A percentile compares a stretch with the other conserved stretches of the same genome.
Conservation (phyloP, 139 green algal species). For the Astrephomene gubernaculifera region DNA sequence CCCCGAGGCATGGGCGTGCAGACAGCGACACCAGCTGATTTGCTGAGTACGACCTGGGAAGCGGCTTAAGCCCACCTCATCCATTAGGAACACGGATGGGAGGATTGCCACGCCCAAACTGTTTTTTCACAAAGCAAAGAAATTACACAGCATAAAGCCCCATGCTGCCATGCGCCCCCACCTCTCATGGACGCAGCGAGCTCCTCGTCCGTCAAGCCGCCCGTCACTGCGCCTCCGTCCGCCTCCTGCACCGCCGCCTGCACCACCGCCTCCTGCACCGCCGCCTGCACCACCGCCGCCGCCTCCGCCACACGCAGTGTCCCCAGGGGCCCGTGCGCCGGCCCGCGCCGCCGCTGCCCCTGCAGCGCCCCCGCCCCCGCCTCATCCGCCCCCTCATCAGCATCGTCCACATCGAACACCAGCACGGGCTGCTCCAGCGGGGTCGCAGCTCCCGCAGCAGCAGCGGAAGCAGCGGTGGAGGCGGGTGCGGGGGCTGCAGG, state of each 20-base stretch:
- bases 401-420: conserved; percentile 19
- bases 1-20: too few relatives aligned
- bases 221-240: background rate
- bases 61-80: too few relatives aligned
- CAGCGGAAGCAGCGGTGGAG: too few relatives aligned
- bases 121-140: too few relatives aligned
- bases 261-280: background rate
- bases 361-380: background rate
- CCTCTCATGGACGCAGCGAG: conserved; percentile 13
- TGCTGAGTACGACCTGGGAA: too few relatives aligned
- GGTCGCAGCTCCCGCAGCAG: background rate
- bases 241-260: background rate
- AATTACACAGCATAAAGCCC: too few relatives aligned
- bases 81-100: too few relatives aligned
- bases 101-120: too few relatives aligned
- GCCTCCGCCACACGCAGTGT: conserved; percentile 14
- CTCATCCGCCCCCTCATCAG: background rate
- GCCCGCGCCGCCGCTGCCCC: background rate
- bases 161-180: too few relatives aligned
- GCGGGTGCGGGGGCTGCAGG: background rate
- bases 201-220: conserved; percentile 10
- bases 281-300: background rate
- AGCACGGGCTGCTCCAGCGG: conserved; percentile 3
- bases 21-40: too few relatives aligned
- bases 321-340: background rate